Evolutionary conservation across 306 rosid species (phyloP).

Genomic region (Geum urbanum): DNA sequence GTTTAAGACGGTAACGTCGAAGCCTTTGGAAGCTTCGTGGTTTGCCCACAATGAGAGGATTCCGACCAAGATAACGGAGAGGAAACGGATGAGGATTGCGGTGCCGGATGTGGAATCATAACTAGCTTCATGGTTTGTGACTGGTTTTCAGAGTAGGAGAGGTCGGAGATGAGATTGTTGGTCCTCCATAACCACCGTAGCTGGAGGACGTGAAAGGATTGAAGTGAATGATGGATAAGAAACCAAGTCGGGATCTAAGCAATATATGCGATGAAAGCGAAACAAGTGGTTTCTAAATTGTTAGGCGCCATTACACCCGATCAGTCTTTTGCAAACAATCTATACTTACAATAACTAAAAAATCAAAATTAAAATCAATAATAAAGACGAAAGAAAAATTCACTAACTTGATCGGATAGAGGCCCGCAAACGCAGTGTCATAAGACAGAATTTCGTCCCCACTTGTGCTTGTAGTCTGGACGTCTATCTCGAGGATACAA

Average conservation of each 20-base stretch:
- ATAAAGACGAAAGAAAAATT: no score
- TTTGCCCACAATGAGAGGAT: conserved; percentile 55
- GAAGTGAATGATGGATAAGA: neutral
- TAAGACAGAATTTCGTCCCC: no score
- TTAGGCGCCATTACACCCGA: neutral
- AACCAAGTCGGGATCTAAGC: neutral
- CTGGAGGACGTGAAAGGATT: neutral
- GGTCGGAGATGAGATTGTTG: neutral
- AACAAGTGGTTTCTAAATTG: neutral
- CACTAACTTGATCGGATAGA: no score
- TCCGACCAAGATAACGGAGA: conserved; percentile 31
- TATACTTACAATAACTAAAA: no score
- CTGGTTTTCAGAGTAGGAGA: neutral
- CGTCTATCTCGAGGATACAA: no score
- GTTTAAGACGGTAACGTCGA: conserved; percentile 44
- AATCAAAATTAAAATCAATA: no score
- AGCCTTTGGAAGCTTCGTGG: conserved; percentile 60
- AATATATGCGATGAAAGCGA: neutral
- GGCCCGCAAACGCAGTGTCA: no score
- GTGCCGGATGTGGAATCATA: conserved; percentile 8
- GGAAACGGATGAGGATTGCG: conserved; percentile 31
- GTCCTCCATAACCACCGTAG: conserved; percentile 11
- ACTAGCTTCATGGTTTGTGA: neutral
- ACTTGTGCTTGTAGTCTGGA: no score
- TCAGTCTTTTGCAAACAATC: neutral